Evolutionary conservation across 257 asterid species (phyloP), one percentile per base, ranked within the genome.

Genomic region (Solanum chaucha): DNA sequence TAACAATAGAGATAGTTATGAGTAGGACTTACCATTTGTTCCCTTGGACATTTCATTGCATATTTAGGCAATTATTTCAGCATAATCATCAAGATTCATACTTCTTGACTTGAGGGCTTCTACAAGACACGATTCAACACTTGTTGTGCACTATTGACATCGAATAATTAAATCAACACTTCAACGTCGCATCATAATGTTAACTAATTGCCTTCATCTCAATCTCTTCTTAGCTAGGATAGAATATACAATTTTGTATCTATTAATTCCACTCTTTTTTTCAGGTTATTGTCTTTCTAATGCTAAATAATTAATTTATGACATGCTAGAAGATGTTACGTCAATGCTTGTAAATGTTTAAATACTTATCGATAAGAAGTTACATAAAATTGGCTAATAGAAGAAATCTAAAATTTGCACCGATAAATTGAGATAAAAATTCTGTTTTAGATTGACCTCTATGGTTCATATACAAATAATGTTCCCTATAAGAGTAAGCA

Each of bases 61-160:
- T 36, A 90, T 83, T 68, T 90, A 84, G 17, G 88, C 82, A 59
- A 88, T 84, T 78, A 89, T 82, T 44, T 82, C 85, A 74, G 82
- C 85, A 80, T 86, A 90, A 38, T 85, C 89, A 14, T 71, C 86
- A 51, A 88, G 48, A 40, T 89, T 82, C n/a, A 86, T 30, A 46
- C 86, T 87, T 85, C 71, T 89, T 61, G 51, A 72, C 58, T 83
- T 88, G 86, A 87, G 88, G 44, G 90, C 90, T 77, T 87, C 86
- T 44, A 40, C 70, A 61, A 91, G 88, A 87, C 75, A 89, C 67
- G 90, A 88, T 80, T 61, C 75, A 85, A 91, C 65, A 85, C 26
- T 24, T 59, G 12, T 19, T 20, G 67, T 22, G 10, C 11, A 59
- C 59, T 51, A 12, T 46, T 46, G 67, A 58, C 11, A 58, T 20